Evolutionary conservation across 805 yeast species (phyloP).

Genomic region (Ogataea paradorogensis): DNA sequence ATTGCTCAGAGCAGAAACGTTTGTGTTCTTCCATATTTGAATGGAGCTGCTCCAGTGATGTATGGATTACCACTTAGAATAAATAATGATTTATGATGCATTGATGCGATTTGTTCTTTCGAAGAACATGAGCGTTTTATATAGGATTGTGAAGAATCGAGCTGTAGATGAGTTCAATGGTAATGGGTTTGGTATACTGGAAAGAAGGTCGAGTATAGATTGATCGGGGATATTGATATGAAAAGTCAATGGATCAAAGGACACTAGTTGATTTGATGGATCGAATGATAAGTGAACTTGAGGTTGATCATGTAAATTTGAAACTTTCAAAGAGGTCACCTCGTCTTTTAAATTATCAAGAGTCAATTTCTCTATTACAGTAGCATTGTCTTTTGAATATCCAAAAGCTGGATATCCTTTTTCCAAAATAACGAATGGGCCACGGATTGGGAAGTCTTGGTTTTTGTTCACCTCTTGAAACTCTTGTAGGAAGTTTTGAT

Average conservation of each 20-base stretch:
- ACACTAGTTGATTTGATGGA: background rate
- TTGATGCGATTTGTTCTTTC: conserved; percentile 4
- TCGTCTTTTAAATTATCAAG: conserved; percentile 7
- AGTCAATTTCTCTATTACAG: conserved; percentile 6
- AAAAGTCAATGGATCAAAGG: conserved; percentile 2
- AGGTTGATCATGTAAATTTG: background rate
- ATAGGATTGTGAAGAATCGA: background rate
- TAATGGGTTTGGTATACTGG: conserved; percentile 1
- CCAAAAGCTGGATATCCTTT: conserved; percentile 7
- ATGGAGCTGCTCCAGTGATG: conserved; percentile 90
- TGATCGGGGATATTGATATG: conserved; percentile 5
- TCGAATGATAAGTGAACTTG: background rate
- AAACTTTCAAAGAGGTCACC: background rate
- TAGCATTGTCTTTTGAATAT: conserved; percentile 10
- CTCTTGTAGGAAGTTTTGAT: conserved; percentile 1
- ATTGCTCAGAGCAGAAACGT: conserved; percentile 57
- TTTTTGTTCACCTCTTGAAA: background rate
- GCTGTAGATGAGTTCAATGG: conserved; percentile 2
- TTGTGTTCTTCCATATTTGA: conserved; percentile 70
- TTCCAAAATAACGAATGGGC: conserved; percentile 1
- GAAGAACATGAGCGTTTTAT: conserved; percentile 2
- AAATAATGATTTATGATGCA: conserved; percentile 8
- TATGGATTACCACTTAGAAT: conserved; percentile 75
- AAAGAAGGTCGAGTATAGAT: background rate
- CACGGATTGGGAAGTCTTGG: conserved; percentile 1